phyloP scores from a whole-genome alignment of 2,329 filamentous ascomycete genomes.

The Malbranchea zuffiana region DNA sequence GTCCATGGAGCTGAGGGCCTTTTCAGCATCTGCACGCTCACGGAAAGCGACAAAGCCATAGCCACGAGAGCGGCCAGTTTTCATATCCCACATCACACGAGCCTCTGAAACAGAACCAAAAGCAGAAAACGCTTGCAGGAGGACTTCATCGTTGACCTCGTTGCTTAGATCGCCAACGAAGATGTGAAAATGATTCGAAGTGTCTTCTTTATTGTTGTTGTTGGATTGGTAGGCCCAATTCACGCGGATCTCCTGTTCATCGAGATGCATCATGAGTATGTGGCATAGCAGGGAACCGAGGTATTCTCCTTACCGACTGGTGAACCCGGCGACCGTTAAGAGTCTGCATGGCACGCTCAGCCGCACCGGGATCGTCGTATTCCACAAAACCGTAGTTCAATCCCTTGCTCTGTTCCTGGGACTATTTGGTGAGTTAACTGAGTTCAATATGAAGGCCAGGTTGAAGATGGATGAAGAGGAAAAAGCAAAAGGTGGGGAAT shows the following conservation, averaged over 20 bases:
- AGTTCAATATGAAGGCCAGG: neutral
- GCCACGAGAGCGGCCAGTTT: slow-evolving; percentile 91
- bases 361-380: slow-evolving; percentile 93
- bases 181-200: slow-evolving; percentile 96
- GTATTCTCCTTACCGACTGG: slow-evolving; percentile 60
- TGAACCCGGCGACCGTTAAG: slow-evolving; percentile 92
- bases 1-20: slow-evolving; percentile 94
- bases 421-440: slow-evolving; percentile 15
- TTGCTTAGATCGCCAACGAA: slow-evolving; percentile 97
- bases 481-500: neutral
- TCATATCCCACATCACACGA: slow-evolving; percentile 99
- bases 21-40: slow-evolving; percentile 85
- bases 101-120: slow-evolving; percentile 95
- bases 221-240: slow-evolving; percentile 99
- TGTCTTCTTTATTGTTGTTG: slow-evolving; percentile 88
- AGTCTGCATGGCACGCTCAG: slow-evolving; percentile 93
- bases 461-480: slow-evolving; percentile 5
- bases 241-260: slow-evolving; percentile 78
- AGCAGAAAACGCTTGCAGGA: slow-evolving; percentile 86
- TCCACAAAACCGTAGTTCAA: slow-evolving; percentile 99
- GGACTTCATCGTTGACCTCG: slow-evolving; percentile 93
- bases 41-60: slow-evolving; percentile 98
- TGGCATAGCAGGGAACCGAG: neutral
- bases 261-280: neutral
- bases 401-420: slow-evolving; percentile 64